Evolutionary conservation across 106 monocot species (phyloP).

Genomic region (Dactylorhiza incarnata): DNA sequence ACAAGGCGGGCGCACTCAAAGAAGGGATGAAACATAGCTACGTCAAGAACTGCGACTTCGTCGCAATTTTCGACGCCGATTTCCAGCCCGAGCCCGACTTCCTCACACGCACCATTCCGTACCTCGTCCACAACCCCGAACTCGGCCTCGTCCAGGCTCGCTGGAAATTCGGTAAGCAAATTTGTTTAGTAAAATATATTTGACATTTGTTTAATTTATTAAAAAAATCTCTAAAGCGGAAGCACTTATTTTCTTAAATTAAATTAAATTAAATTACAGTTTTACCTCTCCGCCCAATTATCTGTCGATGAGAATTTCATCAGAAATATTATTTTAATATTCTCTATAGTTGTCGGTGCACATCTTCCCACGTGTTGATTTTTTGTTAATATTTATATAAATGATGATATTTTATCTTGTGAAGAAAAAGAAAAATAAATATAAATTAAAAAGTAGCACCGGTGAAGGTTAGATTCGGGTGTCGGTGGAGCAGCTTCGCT

Average conservation of each 20-base stretch:
- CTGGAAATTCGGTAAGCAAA: constrained; percentile 24
- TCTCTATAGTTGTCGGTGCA: too few species aligned
- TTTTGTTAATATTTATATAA: too few species aligned
- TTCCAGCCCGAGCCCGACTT: constrained; percentile 38
- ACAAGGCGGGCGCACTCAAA: constrained; percentile 35
- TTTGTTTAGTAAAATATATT: neutral
- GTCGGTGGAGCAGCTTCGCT: neutral
- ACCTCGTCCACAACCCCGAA: constrained; percentile 27
- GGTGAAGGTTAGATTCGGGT: neutral
- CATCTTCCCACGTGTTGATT: too few species aligned
- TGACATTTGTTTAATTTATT: too few species aligned
- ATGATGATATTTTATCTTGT: too few species aligned
- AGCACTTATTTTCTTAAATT: too few species aligned
- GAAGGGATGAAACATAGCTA: constrained; percentile 34
- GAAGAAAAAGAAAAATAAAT: too few species aligned
- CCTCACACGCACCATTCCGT: constrained; percentile 26
- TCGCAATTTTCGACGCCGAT: constrained; percentile 32
- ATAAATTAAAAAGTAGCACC: neutral
- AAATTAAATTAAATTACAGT: too few species aligned
- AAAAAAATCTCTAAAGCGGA: too few species aligned
- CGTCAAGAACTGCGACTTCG: constrained; percentile 24
- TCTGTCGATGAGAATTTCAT: too few species aligned
- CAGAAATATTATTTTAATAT: too few species aligned
- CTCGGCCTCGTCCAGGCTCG: constrained; percentile 33
- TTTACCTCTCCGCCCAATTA: too few species aligned